Conservation (phyloP, 805 yeast genomes). For the Ogataea henricii region DNA sequence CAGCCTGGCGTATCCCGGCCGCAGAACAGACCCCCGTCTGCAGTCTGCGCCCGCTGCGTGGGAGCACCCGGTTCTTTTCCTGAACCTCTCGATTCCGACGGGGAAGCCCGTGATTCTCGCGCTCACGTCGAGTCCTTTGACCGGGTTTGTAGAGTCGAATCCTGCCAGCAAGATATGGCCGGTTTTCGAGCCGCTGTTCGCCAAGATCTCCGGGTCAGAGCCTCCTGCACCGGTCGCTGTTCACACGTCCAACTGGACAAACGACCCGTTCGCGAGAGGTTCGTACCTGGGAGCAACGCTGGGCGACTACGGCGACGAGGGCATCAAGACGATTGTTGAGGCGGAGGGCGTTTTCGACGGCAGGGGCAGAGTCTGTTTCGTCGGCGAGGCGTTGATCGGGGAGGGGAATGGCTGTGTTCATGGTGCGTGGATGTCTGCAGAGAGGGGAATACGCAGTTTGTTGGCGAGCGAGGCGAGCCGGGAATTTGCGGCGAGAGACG, state of each 20-base stretch:
- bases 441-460: too few relatives aligned
- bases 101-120: constrained; percentile 44
- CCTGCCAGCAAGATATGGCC: constrained; percentile 45
- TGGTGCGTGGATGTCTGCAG: constrained; percentile 57
- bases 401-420: constrained; percentile 62
- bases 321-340: constrained; percentile 40
- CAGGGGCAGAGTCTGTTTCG: constrained; percentile 47
- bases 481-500: neutral
- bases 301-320: constrained; percentile 30
- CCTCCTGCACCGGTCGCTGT: constrained; percentile 27
- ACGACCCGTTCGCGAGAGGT: constrained; percentile 53
- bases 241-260: constrained; percentile 48
- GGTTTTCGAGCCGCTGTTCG: constrained; percentile 45
- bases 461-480: constrained; percentile 44
- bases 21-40: constrained; percentile 13
- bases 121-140: constrained; percentile 51
- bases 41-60: constrained; percentile 25
- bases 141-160: constrained; percentile 47
- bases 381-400: constrained; percentile 55
- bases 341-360: constrained; percentile 44
- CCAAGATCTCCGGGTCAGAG: constrained; percentile 31
- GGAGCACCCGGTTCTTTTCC: constrained; percentile 32
- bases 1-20: constrained; percentile 2
- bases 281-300: constrained; percentile 39
- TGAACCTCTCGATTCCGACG: constrained; percentile 32